A percentile compares a stretch with the other conserved stretches of the same genome.
These are phyloP conservation scores for Schoenoplectus tabernaemontani DNA, from an alignment of 202 grass and related monocot genomes.

Conservation along the genomic window DNA sequence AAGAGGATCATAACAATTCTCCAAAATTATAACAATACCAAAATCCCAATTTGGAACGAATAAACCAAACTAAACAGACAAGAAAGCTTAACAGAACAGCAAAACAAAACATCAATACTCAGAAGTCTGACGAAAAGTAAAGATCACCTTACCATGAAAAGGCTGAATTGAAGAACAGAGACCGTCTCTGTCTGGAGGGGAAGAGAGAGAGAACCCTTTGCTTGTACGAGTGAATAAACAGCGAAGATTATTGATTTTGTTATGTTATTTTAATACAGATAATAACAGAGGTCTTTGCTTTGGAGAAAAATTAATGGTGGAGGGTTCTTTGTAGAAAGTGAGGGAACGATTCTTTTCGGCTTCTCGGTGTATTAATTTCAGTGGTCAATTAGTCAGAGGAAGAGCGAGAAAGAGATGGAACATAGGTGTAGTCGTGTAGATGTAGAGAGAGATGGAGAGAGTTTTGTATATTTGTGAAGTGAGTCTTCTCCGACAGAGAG, in stretches of 20 bases:
- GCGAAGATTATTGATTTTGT: background rate
- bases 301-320: background rate
- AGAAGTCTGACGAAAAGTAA: background rate
- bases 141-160: constrained; percentile 12
- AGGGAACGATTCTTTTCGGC: constrained; percentile 13
- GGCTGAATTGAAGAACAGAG: constrained; percentile 13
- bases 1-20: constrained; percentile 17
- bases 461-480: background rate
- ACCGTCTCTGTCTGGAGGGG: background rate
- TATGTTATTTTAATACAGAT: background rate
- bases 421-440: too few relatives aligned
- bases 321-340: background rate
- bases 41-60: background rate
- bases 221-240: background rate
- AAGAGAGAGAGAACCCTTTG: constrained; percentile 9
- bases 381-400: constrained; percentile 8
- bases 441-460: background rate
- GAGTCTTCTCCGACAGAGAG: background rate
- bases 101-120: background rate
- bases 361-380: constrained; percentile 12
- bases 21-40: background rate
- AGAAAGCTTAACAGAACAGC: background rate
- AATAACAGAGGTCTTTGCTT: background rate
- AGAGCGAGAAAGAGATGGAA: too few relatives aligned
- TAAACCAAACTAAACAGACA: background rate